Evolutionary conservation across 176 grass and related monocot species (phyloP), one percentile per base, ranked within the genome.

Genomic region (Rhynchospora tenuis): DNA sequence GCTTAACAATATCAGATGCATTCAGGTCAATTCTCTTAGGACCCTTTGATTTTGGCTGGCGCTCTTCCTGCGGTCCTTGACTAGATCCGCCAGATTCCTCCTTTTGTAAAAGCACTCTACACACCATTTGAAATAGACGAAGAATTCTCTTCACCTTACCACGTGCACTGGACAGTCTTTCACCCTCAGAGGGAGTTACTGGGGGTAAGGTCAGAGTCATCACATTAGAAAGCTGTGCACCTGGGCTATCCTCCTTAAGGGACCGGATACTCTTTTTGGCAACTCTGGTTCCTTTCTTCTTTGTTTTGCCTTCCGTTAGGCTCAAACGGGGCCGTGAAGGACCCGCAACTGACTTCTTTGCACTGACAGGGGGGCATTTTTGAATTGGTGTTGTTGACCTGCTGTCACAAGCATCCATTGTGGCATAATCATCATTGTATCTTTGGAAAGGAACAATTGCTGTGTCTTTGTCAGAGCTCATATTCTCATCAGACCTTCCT

Each of bases 11-110:
- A 33, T 72, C 68, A 69, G 66, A 73, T 75, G 95, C 92, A 78
- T 31, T 70, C 43, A 91, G 63, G 20, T 98, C 90, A 60, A 91
- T 60, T 69, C 93, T 88, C 7, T 55, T 62, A 33, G 80, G 84
- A 38, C 82, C 42, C 11, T 64, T 82, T 14, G 19, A 16, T 10
- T 82, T 86, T 26, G 79, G 52, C 55, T 63, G 57, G 6, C 84
- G 23, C 23, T 81, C 79, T 16, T 60, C 16, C 1, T 66, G 42
- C 5, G 45, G 57, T 44, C 61, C 19, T 82, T 82, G 64, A 47
- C 23, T 13, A 17, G 58, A 27, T 14, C 61, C 33, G 33, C 33
- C 61, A 48, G 79, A 76, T 85, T 85, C 83, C 67, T 85, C 68
- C 16, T 64, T 73, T 33, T 63, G 70, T 59, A 76, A 48, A 9